These are phyloP conservation scores for Hypoxylon sp. DNA, from an alignment of 2,329 filamentous ascomycete genomes.

Conservation along the genomic window DNA sequence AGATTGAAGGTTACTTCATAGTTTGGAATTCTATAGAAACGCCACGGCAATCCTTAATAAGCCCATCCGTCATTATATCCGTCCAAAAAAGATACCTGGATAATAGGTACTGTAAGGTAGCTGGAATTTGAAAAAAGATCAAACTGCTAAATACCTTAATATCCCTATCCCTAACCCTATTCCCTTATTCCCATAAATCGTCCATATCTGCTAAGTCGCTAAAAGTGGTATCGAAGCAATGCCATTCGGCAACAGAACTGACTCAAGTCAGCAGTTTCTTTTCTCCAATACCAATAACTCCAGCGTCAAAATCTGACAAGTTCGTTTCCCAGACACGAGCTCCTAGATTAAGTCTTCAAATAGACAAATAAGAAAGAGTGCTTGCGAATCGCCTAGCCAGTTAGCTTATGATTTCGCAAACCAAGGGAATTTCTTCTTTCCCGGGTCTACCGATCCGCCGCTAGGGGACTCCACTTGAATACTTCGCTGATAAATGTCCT, in stretches of 20 bases:
- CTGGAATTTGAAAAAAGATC: slow-evolving; percentile 8
- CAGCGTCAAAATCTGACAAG: slow-evolving; percentile 14
- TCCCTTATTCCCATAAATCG: too few relatives aligned
- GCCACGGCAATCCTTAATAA: too few relatives aligned
- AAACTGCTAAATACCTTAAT: slow-evolving; percentile 2
- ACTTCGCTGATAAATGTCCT: slow-evolving; percentile 73
- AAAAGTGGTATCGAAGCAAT: slow-evolving; percentile 9
- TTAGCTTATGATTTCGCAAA: slow-evolving; percentile 60
- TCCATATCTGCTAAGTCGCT: slow-evolving; percentile 8
- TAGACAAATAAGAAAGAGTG: too few relatives aligned
- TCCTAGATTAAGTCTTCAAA: too few relatives aligned
- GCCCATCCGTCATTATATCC: too few relatives aligned
- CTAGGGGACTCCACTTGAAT: slow-evolving; percentile 64
- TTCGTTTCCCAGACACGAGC: slow-evolving; percentile 7
- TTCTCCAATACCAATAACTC: slow-evolving; percentile 14
- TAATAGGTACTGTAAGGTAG: too few relatives aligned
- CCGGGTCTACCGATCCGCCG: slow-evolving; percentile 55
- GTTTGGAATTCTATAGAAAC: too few relatives aligned
- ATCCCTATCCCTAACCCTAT: too few relatives aligned
- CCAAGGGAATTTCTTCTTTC: slow-evolving; percentile 74
- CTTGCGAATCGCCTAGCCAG: too few relatives aligned
- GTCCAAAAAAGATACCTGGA: too few relatives aligned
- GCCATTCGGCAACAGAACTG: slow-evolving; percentile 10
- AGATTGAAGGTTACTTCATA: too few relatives aligned
- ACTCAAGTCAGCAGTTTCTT: slow-evolving; percentile 2